Percentiles rank a stretch among this genome's conserved stretches.
These are phyloP conservation scores for Rosa lucieae DNA, from an alignment of 306 rosid species.

Conservation along the genomic window DNA sequence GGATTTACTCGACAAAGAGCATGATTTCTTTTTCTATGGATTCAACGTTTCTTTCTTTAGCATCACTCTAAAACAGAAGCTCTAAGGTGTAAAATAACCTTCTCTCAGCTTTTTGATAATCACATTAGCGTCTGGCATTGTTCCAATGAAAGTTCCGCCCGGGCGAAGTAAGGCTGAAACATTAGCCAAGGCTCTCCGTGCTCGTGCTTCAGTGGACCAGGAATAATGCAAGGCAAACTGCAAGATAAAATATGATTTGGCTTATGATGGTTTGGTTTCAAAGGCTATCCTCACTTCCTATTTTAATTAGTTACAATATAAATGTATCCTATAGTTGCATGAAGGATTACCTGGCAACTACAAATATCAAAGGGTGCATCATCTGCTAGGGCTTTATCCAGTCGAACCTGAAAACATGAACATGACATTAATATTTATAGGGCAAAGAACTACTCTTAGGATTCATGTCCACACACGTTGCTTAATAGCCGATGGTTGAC, in stretches of 20 bases:
- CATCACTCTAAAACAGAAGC: not conserved
- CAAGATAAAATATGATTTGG: constrained; percentile 19
- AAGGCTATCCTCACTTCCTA: not conserved
- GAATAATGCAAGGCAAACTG: constrained; percentile 70
- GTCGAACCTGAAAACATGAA: constrained; percentile 55
- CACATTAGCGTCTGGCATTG: constrained; percentile 99
- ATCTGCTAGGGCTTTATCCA: constrained; percentile 79
- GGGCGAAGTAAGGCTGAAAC: constrained; percentile 97
- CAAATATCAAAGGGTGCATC: constrained; percentile 90
- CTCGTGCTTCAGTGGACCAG: constrained; percentile 98
- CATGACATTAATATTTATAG: not conserved
- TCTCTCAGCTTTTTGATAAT: constrained; percentile 87
- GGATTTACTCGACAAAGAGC: not conserved
- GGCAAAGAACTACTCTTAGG: not conserved
- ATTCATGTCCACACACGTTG: not conserved
- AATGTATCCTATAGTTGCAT: not conserved
- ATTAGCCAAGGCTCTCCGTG: constrained; percentile 86
- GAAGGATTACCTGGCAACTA: constrained; percentile 74
- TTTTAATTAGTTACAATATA: not conserved
- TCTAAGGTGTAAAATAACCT: constrained; percentile 41
- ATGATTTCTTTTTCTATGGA: not conserved
- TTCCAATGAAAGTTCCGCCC: constrained; percentile 92
- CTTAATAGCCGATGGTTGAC: not conserved
- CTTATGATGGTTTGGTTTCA: constrained; percentile 8
- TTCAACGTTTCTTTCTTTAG: not conserved